These are phyloP conservation scores for Aechmea fasciata DNA, from an alignment of 176 grass and related monocot genomes.

Conservation along the genomic window DNA sequence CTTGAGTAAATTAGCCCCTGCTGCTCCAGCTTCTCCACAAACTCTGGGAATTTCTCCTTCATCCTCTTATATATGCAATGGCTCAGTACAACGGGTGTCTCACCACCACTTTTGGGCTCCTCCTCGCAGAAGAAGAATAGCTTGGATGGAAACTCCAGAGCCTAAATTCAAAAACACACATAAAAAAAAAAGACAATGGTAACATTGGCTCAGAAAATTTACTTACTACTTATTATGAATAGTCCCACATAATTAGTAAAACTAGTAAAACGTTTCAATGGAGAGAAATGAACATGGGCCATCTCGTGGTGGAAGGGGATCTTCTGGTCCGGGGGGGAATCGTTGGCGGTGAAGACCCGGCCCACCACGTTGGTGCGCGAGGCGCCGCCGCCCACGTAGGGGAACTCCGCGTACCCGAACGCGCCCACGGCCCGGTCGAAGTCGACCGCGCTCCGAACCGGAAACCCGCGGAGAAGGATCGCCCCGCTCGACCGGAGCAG, in stretches of 20 bases:
- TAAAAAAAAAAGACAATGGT: too few species aligned
- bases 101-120: slow-evolving; percentile 56
- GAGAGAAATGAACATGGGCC: slow-evolving; percentile 52
- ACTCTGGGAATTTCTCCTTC: slow-evolving; percentile 47
- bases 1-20: slow-evolving; percentile 63
- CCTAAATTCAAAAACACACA: slow-evolving; percentile 19
- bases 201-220: too few species aligned
- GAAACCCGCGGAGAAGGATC: slow-evolving; percentile 70
- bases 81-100: slow-evolving; percentile 79
- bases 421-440: slow-evolving; percentile 67
- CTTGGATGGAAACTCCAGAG: slow-evolving; percentile 66
- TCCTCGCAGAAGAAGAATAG: slow-evolving; percentile 94
- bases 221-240: background rate
- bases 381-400: slow-evolving; percentile 82
- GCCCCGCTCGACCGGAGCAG: slow-evolving; percentile 55
- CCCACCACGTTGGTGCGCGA: slow-evolving; percentile 82
- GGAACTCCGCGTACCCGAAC: slow-evolving; percentile 85
- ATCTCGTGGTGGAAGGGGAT: slow-evolving; percentile 99
- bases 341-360: slow-evolving; percentile 87
- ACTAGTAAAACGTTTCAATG: too few species aligned
- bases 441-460: slow-evolving; percentile 33
- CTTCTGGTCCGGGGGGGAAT: slow-evolving; percentile 87
- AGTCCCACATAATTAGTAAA: background rate
- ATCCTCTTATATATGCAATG: slow-evolving; percentile 73
- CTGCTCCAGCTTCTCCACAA: slow-evolving; percentile 76